Base-by-base conservation (phyloP, 1,284 basidiomycete genomes). In the Rhodotorula sp. region DNA sequence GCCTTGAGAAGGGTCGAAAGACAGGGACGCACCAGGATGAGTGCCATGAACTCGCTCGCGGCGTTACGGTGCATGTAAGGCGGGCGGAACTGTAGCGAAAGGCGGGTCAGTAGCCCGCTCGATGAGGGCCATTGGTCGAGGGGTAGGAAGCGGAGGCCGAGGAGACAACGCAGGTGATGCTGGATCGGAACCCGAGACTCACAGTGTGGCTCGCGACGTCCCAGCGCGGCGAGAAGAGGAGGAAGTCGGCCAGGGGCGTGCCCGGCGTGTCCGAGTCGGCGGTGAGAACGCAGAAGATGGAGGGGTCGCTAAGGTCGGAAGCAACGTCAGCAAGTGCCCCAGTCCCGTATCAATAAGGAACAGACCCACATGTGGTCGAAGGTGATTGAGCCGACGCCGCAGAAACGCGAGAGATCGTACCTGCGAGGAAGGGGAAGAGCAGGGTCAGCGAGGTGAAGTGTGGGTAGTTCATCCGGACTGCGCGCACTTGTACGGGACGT, bases 21-120 rank as follows among this genome's bases (percentile, higher is more conserved):
- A 60, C 15, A 4, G 39, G 17, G 25, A 57, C 34, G 34, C 17
- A 62, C 41, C 41, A 54, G 66, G 50, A 76, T 67, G 17, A 77
- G 44, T 22, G 72, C 76, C 84, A 88, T 86, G 74, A 89, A 86
- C 79, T 89, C 88, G 41, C 64, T 66, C 22, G 76, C 82, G 19
- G 85, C 83, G 78, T 90, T 90, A 41, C 88, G 84, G 81, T 89
- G 88, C 79, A 87, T 88, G 78, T 87, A 89, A 78, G 83, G 84
- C 10, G 84, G 83, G 51, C 61, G 61, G 61, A 62, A 59, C 39
- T 59, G 39, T 17, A 44, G 36, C 0, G 21, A 32, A 29, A 61
- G 27, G 13, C 9, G 21, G 21, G 59, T 58, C 19, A 44, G 57
- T n/a, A 27, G 55, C 6, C 3, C 21, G 44, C 44, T 13, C 44